These are phyloP conservation scores for Alternaria burnsii DNA, from an alignment of 2,329 filamentous ascomycete genomes.

Conservation along the genomic window DNA sequence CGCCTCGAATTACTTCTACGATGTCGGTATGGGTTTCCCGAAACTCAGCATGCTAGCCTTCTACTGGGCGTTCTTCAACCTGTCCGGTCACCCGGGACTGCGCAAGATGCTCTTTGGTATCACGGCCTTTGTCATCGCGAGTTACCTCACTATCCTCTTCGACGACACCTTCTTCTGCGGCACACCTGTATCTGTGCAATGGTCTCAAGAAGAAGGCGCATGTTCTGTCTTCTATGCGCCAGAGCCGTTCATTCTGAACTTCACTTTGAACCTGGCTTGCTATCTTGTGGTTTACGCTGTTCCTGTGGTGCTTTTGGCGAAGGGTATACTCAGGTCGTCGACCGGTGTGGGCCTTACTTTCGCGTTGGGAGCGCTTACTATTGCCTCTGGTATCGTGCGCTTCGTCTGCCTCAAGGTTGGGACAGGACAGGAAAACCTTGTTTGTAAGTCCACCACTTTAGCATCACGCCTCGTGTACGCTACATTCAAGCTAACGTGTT, in stretches of 20 bases:
- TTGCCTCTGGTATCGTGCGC: constrained; percentile 28
- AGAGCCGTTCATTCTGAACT: constrained; percentile 36
- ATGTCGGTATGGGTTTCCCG: constrained; percentile 36
- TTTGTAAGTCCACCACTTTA: constrained; percentile 26
- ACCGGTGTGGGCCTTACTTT: constrained; percentile 28
- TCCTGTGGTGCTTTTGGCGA: constrained; percentile 18
- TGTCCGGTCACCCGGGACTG: constrained; percentile 25
- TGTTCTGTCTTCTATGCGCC: constrained; percentile 36
- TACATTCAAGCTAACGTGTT: background rate
- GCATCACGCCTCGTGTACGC: accelerated
- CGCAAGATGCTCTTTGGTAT: constrained; percentile 34
- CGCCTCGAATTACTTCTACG: constrained; percentile 37
- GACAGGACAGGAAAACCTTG: constrained; percentile 34
- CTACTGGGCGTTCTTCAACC: constrained; percentile 35
- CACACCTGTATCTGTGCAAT: constrained; percentile 26
- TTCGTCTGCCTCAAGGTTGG: constrained; percentile 31
- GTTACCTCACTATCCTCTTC: constrained; percentile 32
- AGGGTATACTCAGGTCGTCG: constrained; percentile 20
- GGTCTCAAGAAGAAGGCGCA: constrained; percentile 33
- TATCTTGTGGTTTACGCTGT: constrained; percentile 31
- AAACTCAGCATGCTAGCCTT: constrained; percentile 38
- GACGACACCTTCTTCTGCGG: constrained; percentile 37
- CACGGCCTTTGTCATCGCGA: constrained; percentile 28
- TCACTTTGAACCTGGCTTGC: constrained; percentile 33
- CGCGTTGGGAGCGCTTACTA: constrained; percentile 28